Evolutionary conservation across 495 filamentous ascomycete species (phyloP).

Genomic region (Pseudoneurospora amorphoporcata): DNA sequence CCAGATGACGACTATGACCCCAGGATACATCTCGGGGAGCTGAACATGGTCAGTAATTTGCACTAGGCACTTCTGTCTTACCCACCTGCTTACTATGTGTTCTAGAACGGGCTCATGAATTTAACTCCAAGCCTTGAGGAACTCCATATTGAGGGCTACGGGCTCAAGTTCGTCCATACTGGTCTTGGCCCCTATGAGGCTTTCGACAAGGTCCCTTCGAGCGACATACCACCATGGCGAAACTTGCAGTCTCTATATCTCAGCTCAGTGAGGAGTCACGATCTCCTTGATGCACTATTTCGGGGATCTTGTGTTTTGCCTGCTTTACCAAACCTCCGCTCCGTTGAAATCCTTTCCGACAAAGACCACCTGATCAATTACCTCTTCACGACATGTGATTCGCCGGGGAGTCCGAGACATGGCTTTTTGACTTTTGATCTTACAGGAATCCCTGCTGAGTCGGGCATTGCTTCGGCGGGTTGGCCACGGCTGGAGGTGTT

Average conservation of each 20-base stretch:
- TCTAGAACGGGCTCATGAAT: neutral
- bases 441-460: neutral
- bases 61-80: neutral
- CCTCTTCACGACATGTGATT: neutral
- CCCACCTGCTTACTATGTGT: neutral
- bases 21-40: neutral
- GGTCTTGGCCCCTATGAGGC: neutral
- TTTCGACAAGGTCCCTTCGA: neutral
- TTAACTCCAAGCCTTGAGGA: conserved; percentile 10
- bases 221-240: neutral
- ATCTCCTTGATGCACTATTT: neutral
- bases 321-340: neutral
- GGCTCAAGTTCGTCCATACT: neutral
- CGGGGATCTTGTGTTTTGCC: neutral
- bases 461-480: neutral
- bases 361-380: neutral
- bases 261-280: neutral
- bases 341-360: neutral
- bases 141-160: conserved; percentile 8
- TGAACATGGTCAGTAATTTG: neutral
- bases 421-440: neutral
- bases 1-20: neutral
- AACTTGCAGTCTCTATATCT: neutral
- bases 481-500: conserved; percentile 14
- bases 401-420: neutral